These are phyloP conservation scores for Apiosordaria backusii DNA, from an alignment of 495 filamentous ascomycete genomes.

Conservation along the genomic window DNA sequence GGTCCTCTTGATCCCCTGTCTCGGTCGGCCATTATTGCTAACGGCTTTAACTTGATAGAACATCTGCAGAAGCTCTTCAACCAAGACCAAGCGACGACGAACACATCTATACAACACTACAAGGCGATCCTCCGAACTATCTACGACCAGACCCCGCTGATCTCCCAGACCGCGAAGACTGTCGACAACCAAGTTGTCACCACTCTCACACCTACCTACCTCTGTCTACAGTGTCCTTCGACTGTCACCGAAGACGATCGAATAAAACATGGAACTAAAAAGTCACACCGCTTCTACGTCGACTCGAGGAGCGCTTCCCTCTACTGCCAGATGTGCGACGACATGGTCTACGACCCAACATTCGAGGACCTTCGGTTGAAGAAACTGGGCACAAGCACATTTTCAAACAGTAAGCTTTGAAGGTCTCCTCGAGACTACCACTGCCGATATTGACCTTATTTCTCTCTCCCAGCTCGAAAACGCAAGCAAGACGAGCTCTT, in stretches of 20 bases:
- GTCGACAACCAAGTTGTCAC: conserved; percentile 41
- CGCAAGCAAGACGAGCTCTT: conserved; percentile 60
- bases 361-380: conserved; percentile 66
- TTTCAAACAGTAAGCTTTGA: conserved; percentile 35
- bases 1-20: conserved; percentile 15
- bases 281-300: conserved; percentile 66
- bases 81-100: conserved; percentile 46
- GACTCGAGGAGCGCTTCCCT: conserved; percentile 74
- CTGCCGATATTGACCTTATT: background rate
- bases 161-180: conserved; percentile 50
- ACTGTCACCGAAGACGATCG: conserved; percentile 55
- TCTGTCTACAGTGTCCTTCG: conserved; percentile 67
- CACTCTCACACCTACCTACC: conserved; percentile 57
- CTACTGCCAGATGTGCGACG: conserved; percentile 79
- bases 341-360: conserved; percentile 83
- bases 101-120: conserved; percentile 52
- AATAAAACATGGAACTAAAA: conserved; percentile 54
- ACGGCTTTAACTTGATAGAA: conserved; percentile 38
- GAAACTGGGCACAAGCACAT: conserved; percentile 53
- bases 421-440: background rate
- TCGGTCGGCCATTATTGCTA: background rate
- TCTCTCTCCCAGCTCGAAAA: conserved; percentile 40
- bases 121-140: conserved; percentile 50
- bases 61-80: conserved; percentile 52
- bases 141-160: conserved; percentile 46